phyloP scores from a whole-genome alignment of 306 rosid genomes.

The Cotoneaster glaucophyllus region DNA sequence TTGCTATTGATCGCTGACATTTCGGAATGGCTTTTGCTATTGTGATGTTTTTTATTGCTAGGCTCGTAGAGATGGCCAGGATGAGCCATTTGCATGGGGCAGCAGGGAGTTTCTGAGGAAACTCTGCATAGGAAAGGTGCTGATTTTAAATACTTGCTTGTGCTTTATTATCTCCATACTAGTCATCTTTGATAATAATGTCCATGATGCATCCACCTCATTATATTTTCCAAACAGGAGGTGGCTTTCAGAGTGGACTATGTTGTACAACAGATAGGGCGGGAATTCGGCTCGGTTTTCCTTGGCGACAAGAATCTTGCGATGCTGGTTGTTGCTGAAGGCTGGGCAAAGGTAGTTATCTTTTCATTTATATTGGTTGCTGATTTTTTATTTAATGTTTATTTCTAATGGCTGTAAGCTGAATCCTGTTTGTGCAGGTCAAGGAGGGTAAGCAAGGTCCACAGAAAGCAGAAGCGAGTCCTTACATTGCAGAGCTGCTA shows the following conservation, averaged over 20 bases:
- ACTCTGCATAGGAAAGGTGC: constrained; percentile 84
- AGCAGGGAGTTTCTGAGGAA: constrained; percentile 90
- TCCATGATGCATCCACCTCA: constrained; percentile 5
- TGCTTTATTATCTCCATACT: constrained; percentile 6
- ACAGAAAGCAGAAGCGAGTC: constrained; percentile 88
- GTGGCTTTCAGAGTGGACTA: constrained; percentile 82
- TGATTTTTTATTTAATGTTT: background rate
- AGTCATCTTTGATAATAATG: background rate
- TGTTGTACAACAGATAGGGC: constrained; percentile 64
- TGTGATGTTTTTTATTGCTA: constrained; percentile 13
- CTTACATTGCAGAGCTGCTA: constrained; percentile 66
- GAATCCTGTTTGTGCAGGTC: constrained; percentile 45
- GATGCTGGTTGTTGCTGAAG: constrained; percentile 67
- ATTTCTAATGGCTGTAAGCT: constrained; percentile 2
- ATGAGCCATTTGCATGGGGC: constrained; percentile 97
- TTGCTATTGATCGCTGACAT: background rate
- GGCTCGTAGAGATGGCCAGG: constrained; percentile 87
- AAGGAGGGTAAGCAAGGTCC: constrained; percentile 66
- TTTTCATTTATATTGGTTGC: background rate
- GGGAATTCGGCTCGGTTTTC: constrained; percentile 92
- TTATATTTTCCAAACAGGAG: constrained; percentile 46
- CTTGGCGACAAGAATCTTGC: constrained; percentile 76
- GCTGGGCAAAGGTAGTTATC: constrained; percentile 85
- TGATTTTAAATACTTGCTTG: background rate
- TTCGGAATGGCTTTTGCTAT: background rate